phyloP scores from a whole-genome alignment of 768 basidiomycete species.

The Russula vinacea region DNA sequence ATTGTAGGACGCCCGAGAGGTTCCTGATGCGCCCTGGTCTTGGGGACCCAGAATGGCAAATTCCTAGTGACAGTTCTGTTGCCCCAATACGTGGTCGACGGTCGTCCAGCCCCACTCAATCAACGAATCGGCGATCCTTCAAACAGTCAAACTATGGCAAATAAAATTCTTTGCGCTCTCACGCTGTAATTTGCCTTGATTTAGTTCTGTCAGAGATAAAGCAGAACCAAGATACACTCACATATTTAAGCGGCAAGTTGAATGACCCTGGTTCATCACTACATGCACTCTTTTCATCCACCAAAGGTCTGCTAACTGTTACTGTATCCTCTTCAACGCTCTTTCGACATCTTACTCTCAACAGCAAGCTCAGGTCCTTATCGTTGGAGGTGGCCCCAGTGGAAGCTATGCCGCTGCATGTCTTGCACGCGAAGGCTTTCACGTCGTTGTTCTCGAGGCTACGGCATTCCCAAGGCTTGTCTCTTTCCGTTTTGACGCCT shows the following conservation, averaged over 20 bases:
- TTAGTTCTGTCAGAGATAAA: not conserved
- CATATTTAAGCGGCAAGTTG: not conserved
- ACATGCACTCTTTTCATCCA: constrained; percentile 14
- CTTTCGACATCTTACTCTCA: not conserved
- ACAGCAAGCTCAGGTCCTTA: constrained; percentile 41
- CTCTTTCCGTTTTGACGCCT: not conserved
- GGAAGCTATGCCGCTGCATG: constrained; percentile 55
- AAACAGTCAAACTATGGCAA: not conserved
- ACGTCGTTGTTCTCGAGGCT: constrained; percentile 56
- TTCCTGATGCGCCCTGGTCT: too few species aligned
- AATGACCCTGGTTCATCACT: not conserved
- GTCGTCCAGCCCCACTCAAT: too few species aligned
- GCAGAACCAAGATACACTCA: not conserved
- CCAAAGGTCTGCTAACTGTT: constrained; percentile 9
- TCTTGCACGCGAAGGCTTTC: constrained; percentile 55
- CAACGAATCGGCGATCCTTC: not conserved
- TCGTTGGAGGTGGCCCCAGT: constrained; percentile 60
- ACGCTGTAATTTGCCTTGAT: not conserved
- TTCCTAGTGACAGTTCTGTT: too few species aligned
- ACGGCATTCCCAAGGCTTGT: constrained; percentile 53
- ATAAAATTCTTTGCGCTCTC: not conserved
- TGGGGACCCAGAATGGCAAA: too few species aligned
- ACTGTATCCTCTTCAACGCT: not conserved
- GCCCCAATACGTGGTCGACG: too few species aligned
- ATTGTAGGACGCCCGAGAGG: too few species aligned